phyloP scores from a whole-genome alignment of 352 stramenopile genomes.

The Elongisporangium prolatum region DNA sequence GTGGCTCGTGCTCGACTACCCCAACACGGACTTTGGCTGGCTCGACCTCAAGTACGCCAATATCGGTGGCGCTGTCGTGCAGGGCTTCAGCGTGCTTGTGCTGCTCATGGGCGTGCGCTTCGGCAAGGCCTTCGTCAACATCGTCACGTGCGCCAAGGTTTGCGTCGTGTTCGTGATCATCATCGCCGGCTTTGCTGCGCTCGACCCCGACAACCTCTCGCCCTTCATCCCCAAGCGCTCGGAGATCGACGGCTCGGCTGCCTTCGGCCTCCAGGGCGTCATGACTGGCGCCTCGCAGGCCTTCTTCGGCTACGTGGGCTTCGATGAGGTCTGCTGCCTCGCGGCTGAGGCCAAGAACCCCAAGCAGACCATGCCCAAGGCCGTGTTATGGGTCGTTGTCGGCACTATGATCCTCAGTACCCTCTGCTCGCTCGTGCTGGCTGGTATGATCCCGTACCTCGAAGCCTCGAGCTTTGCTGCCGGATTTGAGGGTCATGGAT shows the following conservation, averaged over 20 bases:
- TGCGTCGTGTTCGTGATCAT: constrained; percentile 88
- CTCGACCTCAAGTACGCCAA: constrained; percentile 51
- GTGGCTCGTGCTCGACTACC: constrained; percentile 40
- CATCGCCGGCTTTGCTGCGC: constrained; percentile 72
- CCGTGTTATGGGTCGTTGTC: constrained; percentile 74
- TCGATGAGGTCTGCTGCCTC: constrained; percentile 92
- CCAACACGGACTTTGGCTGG: constrained; percentile 36
- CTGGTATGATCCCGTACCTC: constrained; percentile 65
- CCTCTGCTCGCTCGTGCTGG: constrained; percentile 80
- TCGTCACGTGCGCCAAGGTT: constrained; percentile 72
- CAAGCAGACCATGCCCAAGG: constrained; percentile 70
- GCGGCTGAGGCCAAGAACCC: constrained; percentile 77
- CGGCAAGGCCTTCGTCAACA: constrained; percentile 85
- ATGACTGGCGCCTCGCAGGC: constrained; percentile 79
- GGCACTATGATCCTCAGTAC: constrained; percentile 64
- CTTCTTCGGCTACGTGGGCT: constrained; percentile 94
- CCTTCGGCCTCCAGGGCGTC: constrained; percentile 59
- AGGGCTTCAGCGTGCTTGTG: constrained; percentile 54
- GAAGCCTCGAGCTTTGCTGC: constrained; percentile 39
- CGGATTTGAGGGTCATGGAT: constrained; percentile 41
- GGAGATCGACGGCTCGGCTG: constrained; percentile 12
- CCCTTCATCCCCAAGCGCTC: constrained; percentile 68
- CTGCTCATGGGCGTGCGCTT: constrained; percentile 77
- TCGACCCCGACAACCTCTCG: constrained; percentile 72
- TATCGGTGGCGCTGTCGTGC: constrained; percentile 48